Base-by-base conservation (phyloP, 2,329 filamentous ascomycete genomes). In the Penicillium sp. region DNA sequence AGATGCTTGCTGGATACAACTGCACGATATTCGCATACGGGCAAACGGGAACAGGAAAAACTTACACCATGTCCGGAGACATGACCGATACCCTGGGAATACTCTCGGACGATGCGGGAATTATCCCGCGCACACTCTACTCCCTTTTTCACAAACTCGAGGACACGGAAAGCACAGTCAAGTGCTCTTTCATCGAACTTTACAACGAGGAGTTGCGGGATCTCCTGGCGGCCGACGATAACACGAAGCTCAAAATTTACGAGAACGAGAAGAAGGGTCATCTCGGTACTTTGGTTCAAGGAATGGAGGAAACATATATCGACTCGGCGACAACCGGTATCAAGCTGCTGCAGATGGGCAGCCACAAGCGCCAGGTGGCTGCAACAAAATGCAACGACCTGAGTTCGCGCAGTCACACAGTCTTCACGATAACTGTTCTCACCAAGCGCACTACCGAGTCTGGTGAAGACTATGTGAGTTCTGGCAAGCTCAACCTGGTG, bases 361-460 rank as follows among this genome's bases (percentile, higher is more conserved):
- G 93, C 77, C 85, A 95, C 79, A 96, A 93, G 78, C 90, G 95
- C 54, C 95, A 99, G 78, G 95, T 99, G n/a, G 96, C 95, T 6
- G 93, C 96, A 4, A 99, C 95, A n/a, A 98, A 98, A 79, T 99
- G 95, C 85, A 99, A 99, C 76, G 95, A 99, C 72, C 87, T 98
- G 59, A 97, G 93, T 79, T 97, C 93, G 71, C 89, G 95, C 76
- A 97, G 93, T 81, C 96, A 99, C 75, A 99, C 95, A 0, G 91
- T 99, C 24, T 99, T 99, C 74, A 98, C 95, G 8, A 91, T 99
- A 63, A 97, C 94, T 0, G 91, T 93, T 0, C 92, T 93, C 73
- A 89, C 93, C 72, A 97, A 96, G 78, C 89, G 90, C 64, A 87
- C 87, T 0, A 87, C 88, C 2, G 91, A 96, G 53, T 88, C 90